Evolutionary conservation across 108 stramenopile genomes (phyloP), one percentile per base, ranked within the genome.

Genomic region (Craspedostauros australis): DNA sequence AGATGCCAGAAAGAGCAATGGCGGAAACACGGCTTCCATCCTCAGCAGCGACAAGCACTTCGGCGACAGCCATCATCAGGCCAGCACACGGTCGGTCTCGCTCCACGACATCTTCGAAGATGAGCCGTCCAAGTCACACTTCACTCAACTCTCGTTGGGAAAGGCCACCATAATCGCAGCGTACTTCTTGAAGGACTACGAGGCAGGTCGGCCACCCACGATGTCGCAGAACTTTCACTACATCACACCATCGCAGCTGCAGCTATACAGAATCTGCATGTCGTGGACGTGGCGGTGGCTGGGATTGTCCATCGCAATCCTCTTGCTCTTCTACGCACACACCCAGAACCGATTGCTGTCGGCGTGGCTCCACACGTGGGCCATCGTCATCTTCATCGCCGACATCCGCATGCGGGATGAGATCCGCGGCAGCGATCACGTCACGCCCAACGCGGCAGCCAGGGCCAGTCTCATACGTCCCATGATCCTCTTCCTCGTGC

Each of bases 161-260:
- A n/a, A n/a, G n/a, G n/a, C n/a, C n/a, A n/a, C n/a, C n/a, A n/a
- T n/a, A n/a, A n/a, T n/a, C n/a, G 69, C 75, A 11, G 75, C 70
- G 12, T 53, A 31, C 28, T 76, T 62, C 32, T 54, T 76, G 23
- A 66, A 54, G 57, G 75, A 76, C 41, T 70, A 76, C 44, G 69
- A 76, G 48, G 57, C 39, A 20, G 49, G 62, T 25, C 59, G 75
- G 4, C 42, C 64, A 5, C 60, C 69, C 2, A 54, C 62, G 2
- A 40, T 76, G 9, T 40, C 64, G 6, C 29, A 43, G 7, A 54
- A 52, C 9, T 57, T 76, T 23, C 61, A 47, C 2, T 54, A 53
- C 6, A 71, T 76, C 25, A 58, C 64, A 11, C 31, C 29, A 2
- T 27, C 24, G 30, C 75, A 76, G 34, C 45, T 76, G 8, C 15